Base-by-base conservation (phyloP, 164 flowering plant genomes). In the Tetrastigma voinierianum region DNA sequence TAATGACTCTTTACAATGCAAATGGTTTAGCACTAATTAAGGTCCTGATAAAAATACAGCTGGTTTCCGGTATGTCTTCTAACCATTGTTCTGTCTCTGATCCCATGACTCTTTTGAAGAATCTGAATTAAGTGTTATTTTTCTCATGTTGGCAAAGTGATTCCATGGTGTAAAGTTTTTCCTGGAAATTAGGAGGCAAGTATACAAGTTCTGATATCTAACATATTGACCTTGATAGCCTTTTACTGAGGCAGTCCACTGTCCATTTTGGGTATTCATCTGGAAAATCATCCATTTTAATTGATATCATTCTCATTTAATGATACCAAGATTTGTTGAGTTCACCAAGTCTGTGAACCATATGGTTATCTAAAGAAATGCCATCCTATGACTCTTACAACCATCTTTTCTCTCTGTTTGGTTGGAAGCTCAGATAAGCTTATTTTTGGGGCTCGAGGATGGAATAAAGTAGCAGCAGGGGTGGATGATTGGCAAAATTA, bases 41-140 rank as follows among this genome's bases (percentile, higher is more conserved):
- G 53, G 40, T 57, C 81, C 97, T 1, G 62, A 19, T 43, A 72
- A 71, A 75, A 87, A 60, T 82, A 81, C 77, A 90, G 97, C 82
- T 95, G 98, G 99, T 95, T 95, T 80, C 98, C 98, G 98, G 99
- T 95, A 89, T 57, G 81, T 23, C 14, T 54, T 56, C 64, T 32
- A n/a, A 45, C 49, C 68, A 47, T 21, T 1, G 1, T 24, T 16
- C 13, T 60, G 51, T 62, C 40, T 62, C 47, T 32, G 43, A 46
- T 5, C 46, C 49, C 6, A 7, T 32, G 40, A 32, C 40, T 32
- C 40, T 32, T 32, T 7, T 32, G 40, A 32, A 32, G 40, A 32
- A 32, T 32, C 40, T 32, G 40, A 32, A 32, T 7, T 32, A 32
- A 32, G 40, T 32, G 40, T 32, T 32, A 32, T 32, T 32, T 7